Evolutionary conservation across 306 rosid genomes (phyloP).

Genomic region (Herpetospermum pedunculosum): DNA sequence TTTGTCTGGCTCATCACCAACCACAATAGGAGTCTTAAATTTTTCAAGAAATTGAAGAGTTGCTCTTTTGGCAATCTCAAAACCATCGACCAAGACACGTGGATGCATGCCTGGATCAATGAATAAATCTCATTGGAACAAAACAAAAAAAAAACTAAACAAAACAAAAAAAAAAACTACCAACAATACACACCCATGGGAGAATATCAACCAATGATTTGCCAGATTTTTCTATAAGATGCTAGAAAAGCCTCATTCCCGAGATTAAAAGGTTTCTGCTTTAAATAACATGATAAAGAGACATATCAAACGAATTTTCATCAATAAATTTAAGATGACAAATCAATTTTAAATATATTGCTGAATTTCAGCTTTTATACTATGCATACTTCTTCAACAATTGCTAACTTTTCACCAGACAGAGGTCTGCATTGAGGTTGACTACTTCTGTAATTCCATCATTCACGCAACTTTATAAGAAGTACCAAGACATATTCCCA

Average conservation of each 20-base stretch:
- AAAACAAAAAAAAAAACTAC: background rate
- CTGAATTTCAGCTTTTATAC: background rate
- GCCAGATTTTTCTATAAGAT: background rate
- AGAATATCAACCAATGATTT: background rate
- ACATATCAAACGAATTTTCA: background rate
- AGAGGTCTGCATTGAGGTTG: background rate
- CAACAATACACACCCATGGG: background rate
- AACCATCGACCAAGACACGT: conserved; percentile 90
- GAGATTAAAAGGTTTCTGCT: background rate
- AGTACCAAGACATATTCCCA: background rate
- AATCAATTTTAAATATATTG: background rate
- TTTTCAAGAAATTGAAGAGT: conserved; percentile 83
- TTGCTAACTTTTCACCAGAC: background rate
- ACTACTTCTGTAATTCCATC: background rate
- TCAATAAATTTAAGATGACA: background rate
- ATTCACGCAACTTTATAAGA: background rate
- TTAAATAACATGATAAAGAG: background rate
- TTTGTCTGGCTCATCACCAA: conserved; percentile 84
- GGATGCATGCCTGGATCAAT: conserved; percentile 84
- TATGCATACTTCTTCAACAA: background rate
- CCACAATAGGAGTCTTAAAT: conserved; percentile 76
- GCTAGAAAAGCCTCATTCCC: background rate
- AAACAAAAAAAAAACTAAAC: background rate
- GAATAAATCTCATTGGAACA: background rate
- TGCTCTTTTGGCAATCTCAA: conserved; percentile 89